phyloP scores from a whole-genome alignment of 768 basidiomycete genomes.

The Russula sp. region DNA sequence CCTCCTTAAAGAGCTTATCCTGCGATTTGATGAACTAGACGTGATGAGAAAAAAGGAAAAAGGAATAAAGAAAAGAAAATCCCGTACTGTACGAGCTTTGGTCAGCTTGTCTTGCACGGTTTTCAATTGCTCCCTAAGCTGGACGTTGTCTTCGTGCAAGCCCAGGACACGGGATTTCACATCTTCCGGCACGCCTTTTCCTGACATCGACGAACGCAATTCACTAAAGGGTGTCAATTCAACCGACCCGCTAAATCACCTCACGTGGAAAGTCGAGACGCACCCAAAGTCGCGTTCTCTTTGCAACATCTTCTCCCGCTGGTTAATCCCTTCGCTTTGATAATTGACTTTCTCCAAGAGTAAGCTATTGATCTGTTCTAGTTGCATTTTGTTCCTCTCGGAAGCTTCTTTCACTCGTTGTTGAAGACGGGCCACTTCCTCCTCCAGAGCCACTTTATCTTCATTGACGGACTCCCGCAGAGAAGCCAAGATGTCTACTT shows the following conservation, averaged over 20 bases:
- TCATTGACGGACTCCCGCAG: constrained; percentile 86
- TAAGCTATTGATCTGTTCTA: constrained; percentile 83
- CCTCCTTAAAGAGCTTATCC: constrained; percentile 84
- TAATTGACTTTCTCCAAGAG: constrained; percentile 87
- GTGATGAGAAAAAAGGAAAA: not conserved
- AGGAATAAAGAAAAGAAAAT: not conserved
- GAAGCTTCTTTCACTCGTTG: constrained; percentile 65
- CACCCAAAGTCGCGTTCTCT: constrained; percentile 85
- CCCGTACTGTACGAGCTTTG: constrained; percentile 69
- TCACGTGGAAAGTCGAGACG: constrained; percentile 30
- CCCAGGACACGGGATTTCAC: constrained; percentile 69
- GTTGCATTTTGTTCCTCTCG: constrained; percentile 87
- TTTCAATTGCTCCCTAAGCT: constrained; percentile 67
- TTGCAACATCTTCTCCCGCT: constrained; percentile 82
- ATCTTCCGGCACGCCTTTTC: constrained; percentile 79
- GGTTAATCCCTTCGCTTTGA: constrained; percentile 87
- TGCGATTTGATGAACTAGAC: constrained; percentile 86
- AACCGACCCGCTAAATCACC: not conserved
- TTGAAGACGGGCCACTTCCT: constrained; percentile 60
- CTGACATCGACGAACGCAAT: constrained; percentile 69
- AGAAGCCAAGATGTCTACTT: constrained; percentile 82
- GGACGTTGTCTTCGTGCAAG: constrained; percentile 74
- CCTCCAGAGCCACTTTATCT: constrained; percentile 75
- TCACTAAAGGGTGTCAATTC: constrained; percentile 47
- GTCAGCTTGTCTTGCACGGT: constrained; percentile 69